A percentile compares a stretch with the other conserved stretches of the same genome.
Evolutionary conservation across 176 grass and related monocot genomes (phyloP).

Genomic region (Thinopyrum elongatum): DNA sequence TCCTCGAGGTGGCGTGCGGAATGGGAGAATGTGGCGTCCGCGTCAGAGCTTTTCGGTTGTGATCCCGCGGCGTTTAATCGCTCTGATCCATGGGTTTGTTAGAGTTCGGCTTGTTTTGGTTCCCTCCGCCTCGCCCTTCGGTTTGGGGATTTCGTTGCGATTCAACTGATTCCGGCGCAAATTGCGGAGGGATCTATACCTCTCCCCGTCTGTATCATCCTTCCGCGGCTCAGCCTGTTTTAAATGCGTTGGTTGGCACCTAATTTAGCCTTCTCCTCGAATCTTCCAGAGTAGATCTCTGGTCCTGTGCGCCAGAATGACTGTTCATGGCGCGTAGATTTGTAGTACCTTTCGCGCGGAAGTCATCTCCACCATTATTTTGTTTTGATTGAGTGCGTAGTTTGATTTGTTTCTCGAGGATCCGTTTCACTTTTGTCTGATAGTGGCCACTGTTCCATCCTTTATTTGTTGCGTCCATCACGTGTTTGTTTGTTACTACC

Average conservation of each 20-base stretch:
- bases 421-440: constrained; percentile 11
- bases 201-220: not conserved
- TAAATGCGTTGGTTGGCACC: not conserved
- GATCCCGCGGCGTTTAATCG: not conserved
- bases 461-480: not conserved
- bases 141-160: not conserved
- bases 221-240: not conserved
- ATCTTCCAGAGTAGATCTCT: constrained; percentile 26
- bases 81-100: not conserved
- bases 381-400: not conserved
- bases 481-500: not conserved
- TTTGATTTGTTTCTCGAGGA: not conserved
- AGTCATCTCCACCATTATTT: not conserved
- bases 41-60: not conserved
- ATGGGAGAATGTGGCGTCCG: not conserved
- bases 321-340: not conserved
- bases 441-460: constrained; percentile 18
- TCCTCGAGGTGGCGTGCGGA: not conserved
- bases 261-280: not conserved
- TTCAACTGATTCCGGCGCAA: not conserved
- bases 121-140: not conserved
- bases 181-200: not conserved
- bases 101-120: not conserved
- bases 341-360: not conserved
- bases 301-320: not conserved